These are phyloP conservation scores for Entomortierella chlamydospora DNA, from an alignment of 192 early-diverging fungal genomes.

Conservation along the genomic window DNA sequence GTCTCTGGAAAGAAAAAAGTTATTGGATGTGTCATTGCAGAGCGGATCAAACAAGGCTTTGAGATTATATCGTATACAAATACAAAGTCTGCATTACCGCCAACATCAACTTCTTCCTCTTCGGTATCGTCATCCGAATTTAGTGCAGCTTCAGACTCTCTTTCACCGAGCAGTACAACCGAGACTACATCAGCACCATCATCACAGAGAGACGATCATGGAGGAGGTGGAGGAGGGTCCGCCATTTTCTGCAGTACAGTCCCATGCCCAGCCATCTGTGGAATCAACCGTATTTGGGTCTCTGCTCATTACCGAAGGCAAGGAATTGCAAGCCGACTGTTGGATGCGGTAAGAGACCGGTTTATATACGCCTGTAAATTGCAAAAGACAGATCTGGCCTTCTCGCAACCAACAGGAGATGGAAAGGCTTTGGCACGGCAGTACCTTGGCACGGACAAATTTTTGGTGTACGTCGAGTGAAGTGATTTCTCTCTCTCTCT, in stretches of 20 bases:
- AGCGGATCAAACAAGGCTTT: slow-evolving; percentile 55
- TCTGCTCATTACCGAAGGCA: slow-evolving; percentile 42
- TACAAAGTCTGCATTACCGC: background rate
- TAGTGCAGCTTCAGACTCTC: background rate
- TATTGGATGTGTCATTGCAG: slow-evolving; percentile 57
- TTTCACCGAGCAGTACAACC: too few relatives aligned
- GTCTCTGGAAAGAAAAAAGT: slow-evolving; percentile 57
- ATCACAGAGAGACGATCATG: background rate
- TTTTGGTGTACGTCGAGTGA: slow-evolving; percentile 59
- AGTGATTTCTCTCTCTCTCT: too few relatives aligned
- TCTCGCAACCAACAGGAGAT: slow-evolving; percentile 63
- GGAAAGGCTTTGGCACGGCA: slow-evolving; percentile 54
- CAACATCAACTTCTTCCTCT: slow-evolving; percentile 10
- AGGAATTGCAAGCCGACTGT: slow-evolving; percentile 51
- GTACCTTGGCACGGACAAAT: slow-evolving; percentile 51
- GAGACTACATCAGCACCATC: background rate
- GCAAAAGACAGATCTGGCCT: slow-evolving; percentile 46
- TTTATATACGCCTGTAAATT: slow-evolving; percentile 58
- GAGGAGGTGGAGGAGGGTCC: slow-evolving; percentile 15
- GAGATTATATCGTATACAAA: slow-evolving; percentile 18
- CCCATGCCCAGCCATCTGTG: slow-evolving; percentile 53
- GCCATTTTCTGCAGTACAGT: slow-evolving; percentile 55
- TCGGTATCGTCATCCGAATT: background rate
- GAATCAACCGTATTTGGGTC: slow-evolving; percentile 63
- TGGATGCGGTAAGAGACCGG: slow-evolving; percentile 54